Conservation (phyloP, 768 basidiomycete genomes). For the Favolaschia claudopus region DNA sequence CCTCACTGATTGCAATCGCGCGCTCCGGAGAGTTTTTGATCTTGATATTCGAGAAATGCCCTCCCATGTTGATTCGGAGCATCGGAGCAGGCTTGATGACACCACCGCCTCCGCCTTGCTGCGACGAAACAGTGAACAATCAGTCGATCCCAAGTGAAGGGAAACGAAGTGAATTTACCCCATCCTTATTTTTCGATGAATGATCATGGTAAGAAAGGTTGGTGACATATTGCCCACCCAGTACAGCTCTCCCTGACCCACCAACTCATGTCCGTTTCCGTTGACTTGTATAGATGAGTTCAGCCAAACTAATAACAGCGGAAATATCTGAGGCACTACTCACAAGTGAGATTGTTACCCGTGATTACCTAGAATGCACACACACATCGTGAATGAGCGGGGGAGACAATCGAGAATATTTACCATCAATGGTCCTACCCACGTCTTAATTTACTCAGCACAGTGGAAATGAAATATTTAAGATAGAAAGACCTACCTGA, state of each 20-base stretch:
- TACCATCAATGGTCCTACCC: constrained; percentile 27
- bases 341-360: constrained; percentile 27
- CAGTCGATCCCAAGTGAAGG: neutral
- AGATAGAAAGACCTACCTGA: neutral
- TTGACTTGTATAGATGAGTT: constrained; percentile 6
- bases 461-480: neutral
- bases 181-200: constrained; percentile 12
- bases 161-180: too few relatives aligned
- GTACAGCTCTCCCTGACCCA: constrained; percentile 25
- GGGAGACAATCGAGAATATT: neutral
- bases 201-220: neutral
- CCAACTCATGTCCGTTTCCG: constrained; percentile 19
- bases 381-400: neutral
- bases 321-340: neutral
- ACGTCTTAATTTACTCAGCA: neutral
- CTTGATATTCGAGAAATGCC: constrained; percentile 26
- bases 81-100: constrained; percentile 25
- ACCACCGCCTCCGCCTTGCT: constrained; percentile 28
- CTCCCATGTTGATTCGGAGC: constrained; percentile 32
- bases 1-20: constrained; percentile 17
- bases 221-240: constrained; percentile 10
- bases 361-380: constrained; percentile 10
- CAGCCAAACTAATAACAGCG: neutral
- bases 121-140: too few relatives aligned
- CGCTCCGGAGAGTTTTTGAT: constrained; percentile 25